Evolutionary conservation across 1,284 basidiomycete species (phyloP), one percentile per base, ranked within the genome.

Genomic region (Pulveroboletus sp.): DNA sequence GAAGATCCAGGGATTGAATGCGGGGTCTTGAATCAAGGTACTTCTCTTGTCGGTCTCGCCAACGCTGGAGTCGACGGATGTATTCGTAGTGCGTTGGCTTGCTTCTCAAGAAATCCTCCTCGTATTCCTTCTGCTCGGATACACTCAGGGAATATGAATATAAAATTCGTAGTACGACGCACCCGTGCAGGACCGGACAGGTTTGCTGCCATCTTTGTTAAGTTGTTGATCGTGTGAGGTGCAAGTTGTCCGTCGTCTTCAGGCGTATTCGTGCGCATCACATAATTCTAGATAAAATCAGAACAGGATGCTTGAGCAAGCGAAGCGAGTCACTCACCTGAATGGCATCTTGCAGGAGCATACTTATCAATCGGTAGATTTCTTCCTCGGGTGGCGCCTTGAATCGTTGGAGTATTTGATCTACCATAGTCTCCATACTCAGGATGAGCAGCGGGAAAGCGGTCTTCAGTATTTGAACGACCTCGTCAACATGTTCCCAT

Each of bases 341-440:
- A 59, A 87, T 77, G 13, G 83, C 87, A 66, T 91, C 88, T 57
- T 81, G 89, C 67, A 84, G 84, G 40, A 98, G 75, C 69, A 95
- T 89, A 60, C 87, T 91, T 44, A 95, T 87, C 63, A 95, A 84
- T 17, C 97, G 86, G 75, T 98, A 98, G 19, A 95, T 89, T 65
- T 99, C 96, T 72, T 99, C 97, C 62, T 99, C 97, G 3, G 87
- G 83, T 9, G 84, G 82, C 2, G 92, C 84, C 73, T 98, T 98
- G 78, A 98, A 98, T 46, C 95, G 86, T 60, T 88, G 84, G 43
- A 87, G 82, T 63, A 99, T 91, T 73, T 99, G 96, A 66, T 99
- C 97, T 21, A 97, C 92, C 80, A 99, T 92, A 48, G 95, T 97
- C 75, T 99, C 97, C 81, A 99, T 83, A 53, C 93, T 97, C 35